A percentile compares a stretch with the other conserved stretches of the same genome.
Evolutionary conservation across 768 basidiomycete species (phyloP).

Genomic region (Clitopilus hobsonii): DNA sequence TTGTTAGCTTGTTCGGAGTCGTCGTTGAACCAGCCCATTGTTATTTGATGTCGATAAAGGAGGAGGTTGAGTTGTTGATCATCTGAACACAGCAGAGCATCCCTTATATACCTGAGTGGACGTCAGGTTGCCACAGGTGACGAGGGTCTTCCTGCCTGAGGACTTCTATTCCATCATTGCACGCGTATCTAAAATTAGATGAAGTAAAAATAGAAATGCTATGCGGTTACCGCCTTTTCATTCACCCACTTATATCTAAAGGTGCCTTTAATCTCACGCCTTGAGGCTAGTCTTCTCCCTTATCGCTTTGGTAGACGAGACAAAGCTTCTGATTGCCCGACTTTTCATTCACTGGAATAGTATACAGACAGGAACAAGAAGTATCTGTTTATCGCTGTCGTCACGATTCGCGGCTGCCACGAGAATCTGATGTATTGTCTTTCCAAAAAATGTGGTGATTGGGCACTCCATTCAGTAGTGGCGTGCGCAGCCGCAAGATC

Average conservation of each 20-base stretch:
- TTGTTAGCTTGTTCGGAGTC: slow-evolving; percentile 37
- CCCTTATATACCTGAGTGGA: neutral
- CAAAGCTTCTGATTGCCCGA: too few species aligned
- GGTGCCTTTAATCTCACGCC: neutral
- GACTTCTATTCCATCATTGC: too few species aligned
- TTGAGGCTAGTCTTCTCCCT: neutral
- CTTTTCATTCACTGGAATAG: too few species aligned
- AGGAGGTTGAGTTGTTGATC: neutral
- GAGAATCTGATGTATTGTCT: too few species aligned
- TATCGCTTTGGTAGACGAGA: too few species aligned
- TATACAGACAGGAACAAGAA: too few species aligned
- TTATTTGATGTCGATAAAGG: slow-evolving; percentile 1
- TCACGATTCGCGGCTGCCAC: too few species aligned
- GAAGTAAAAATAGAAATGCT: neutral
- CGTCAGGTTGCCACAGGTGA: neutral
- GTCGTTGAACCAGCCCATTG: slow-evolving; percentile 39
- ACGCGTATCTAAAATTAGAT: neutral
- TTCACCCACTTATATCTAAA: neutral
- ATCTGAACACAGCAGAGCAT: neutral
- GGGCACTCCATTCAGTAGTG: neutral
- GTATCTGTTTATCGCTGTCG: too few species aligned
- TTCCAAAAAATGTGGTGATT: too few species aligned
- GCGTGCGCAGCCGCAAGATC: neutral
- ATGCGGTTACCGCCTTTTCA: neutral
- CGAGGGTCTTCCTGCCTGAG: neutral